Base-by-base conservation (phyloP, 1,284 basidiomycete genomes). In the Microbotryum violaceum region DNA sequence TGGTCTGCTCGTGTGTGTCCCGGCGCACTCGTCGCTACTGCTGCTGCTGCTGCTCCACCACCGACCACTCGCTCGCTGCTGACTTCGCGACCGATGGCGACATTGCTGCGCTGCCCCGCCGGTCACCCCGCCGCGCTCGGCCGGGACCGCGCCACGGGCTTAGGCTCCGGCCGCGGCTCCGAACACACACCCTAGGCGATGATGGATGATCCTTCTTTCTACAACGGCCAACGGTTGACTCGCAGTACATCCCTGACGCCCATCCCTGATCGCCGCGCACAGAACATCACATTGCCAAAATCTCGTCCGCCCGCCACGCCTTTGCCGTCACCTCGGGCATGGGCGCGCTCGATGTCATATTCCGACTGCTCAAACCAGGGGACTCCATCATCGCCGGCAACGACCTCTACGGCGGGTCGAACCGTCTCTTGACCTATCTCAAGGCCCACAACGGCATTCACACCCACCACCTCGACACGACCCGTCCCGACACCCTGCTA, bases 321-420 rank as follows among this genome's bases (percentile, higher is more conserved):
- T 91, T 94, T 74, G 84, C 87, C 27, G 91, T 98, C 8, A 89
- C 90, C 9, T 94, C 91, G 10, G 96, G 96, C 62, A 99, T 99
- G 96, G 93, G 94, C 20, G 92, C 92, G 20, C 82, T 98, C 57
- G 96, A 99, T 75, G 85, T 94, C 60, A 97, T 98, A 71, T 83
- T 97, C 50, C 87, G 96, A 51, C 76, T 97, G 46, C 84, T 98
- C 70, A 94, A 93, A 78, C 91, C 94, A 1, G 91, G 91, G 25
- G 88, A 93, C 76, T 88, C 92, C 73, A 84, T 99, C 68, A 87
- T 99, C 69, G 93, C 96, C 3, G 94, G 71, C 42, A 73, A 97
- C 75, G 96, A 99, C 75, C 79, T 98, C 49, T 99, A 99, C 76
- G 96, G 96, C 48, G 96, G 96, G 23, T 97, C 96, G 25, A 94